Base-by-base conservation (phyloP, 306 rosid genomes). In the Vigna nakashimae region DNA sequence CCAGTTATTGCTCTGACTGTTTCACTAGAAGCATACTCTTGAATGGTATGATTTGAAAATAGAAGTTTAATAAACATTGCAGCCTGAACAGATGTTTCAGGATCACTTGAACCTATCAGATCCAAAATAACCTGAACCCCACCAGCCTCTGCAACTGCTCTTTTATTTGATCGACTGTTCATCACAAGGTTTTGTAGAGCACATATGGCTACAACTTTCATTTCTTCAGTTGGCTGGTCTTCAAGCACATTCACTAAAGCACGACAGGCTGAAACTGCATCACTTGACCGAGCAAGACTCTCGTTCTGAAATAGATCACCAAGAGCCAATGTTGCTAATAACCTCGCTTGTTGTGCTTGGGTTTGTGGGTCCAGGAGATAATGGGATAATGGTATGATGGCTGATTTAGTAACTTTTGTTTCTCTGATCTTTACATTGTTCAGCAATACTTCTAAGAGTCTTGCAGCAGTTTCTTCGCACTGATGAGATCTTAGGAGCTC, bases 141-240 rank as follows among this genome's bases (percentile, higher is more conserved):
- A 86, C 98, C 93, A 3, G 98, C 98, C 92, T 95, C 98, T 26
- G 98, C 98, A 84, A 95, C 98, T 64, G 98, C 98, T 88, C 98
- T 92, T 89, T 87, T 95, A 82, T 95, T 92, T 51, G 96, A 92
- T 60, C 98, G 92, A 82, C 98, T 95, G 86, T 89, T 87, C 97
- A 91, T 95, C 66, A 95, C 98, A 79, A 95, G 98, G 88, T 95
- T 95, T 76, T 95, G 98, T 89, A 95, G 81, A 71, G 98, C 96
- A 84, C 98, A 95, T 76, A 95, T 91, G 45, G 98, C 95, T 55
- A 95, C 93, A 65, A 95, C 98, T 85, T 95, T 95, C 98, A 95
- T 92, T 88, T 95, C 98, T 84, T 95, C 98, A n/a, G 98, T 95
- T 62, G 98, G 98, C 79, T 95, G 98, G 38, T 95, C 98, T 79